Percentiles rank a stretch among this genome's conserved stretches.
Conservation (phyloP, 192 early-diverging fungal species). For the Coemansia erecta region DNA sequence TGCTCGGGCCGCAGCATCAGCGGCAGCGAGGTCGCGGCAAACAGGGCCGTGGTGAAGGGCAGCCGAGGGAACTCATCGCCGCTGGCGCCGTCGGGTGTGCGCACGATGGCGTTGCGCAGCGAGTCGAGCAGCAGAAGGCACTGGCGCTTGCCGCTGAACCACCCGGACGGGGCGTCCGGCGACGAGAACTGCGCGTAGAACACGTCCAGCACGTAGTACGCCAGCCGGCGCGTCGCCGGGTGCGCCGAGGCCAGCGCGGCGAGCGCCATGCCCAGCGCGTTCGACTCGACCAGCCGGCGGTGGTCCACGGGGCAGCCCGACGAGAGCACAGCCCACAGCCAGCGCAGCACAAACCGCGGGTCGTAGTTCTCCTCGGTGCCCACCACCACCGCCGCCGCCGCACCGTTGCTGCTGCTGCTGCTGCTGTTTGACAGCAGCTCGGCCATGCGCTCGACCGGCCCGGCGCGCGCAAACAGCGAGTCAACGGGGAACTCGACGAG, state of each 20-base stretch:
- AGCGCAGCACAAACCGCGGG: slow-evolving; percentile 34
- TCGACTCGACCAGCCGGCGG: slow-evolving; percentile 33
- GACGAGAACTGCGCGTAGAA: slow-evolving; percentile 17
- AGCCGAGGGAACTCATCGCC: slow-evolving; percentile 19
- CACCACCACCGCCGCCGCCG: too few relatives aligned
- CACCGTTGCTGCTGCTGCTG: too few relatives aligned
- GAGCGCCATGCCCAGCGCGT: slow-evolving; percentile 32
- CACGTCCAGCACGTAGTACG: slow-evolving; percentile 35
- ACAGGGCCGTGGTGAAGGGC: slow-evolving; percentile 31
- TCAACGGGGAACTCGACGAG: slow-evolving; percentile 34
- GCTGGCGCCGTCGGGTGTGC: not conserved
- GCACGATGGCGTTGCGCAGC: slow-evolving; percentile 44
- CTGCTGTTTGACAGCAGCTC: not conserved
- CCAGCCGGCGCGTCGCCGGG: slow-evolving; percentile 30
- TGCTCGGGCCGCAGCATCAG: slow-evolving; percentile 44
- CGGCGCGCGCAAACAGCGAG: not conserved
- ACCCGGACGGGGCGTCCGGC: not conserved
- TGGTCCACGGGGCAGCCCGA: slow-evolving; percentile 11
- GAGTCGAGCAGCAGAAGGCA: slow-evolving; percentile 34
- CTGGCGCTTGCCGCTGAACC: slow-evolving; percentile 24
- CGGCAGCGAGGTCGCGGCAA: slow-evolving; percentile 34
- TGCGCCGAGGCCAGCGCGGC: slow-evolving; percentile 38
- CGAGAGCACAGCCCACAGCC: slow-evolving; percentile 41
- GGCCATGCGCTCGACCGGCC: not conserved
- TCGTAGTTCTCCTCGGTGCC: slow-evolving; percentile 20